Evolutionary conservation across 345 rosid genomes (phyloP), one percentile per base, ranked within the genome.

Genomic region (Dipteronia sinensis): DNA sequence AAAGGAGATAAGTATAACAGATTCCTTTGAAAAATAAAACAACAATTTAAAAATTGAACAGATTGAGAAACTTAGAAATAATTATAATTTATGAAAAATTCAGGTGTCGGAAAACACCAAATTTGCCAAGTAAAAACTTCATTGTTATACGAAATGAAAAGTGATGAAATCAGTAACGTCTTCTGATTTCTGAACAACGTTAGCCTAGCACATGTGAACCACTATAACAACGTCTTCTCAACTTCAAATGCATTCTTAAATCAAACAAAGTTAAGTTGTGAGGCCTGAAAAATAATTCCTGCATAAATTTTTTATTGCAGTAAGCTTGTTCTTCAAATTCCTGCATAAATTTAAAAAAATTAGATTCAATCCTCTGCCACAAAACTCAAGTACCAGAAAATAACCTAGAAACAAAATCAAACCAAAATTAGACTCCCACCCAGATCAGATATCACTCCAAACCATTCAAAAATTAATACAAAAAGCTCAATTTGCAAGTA

Each of bases 121-220:
- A 56, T 22, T 47, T 20, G 53, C 66, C 64, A 51, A 67, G 70
- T 25, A 34, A 65, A 19, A 67, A 17, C 56, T 19, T 29, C 16
- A 9, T 29, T 58, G 42, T 27, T 55, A 69, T 25, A 20, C 67
- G 67, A n/a, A 49, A 80, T 65, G 67, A 17, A 62, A 16, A 76
- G 49, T 58, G 25, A 20, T 25, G 53, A 22, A 19, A 11, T 29
- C n/a, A n/a, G n/a, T n/a, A n/a, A n/a, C n/a, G n/a, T n/a, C n/a
- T n/a, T n/a, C n/a, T n/a, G n/a, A n/a, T n/a, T n/a, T n/a, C n/a
- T n/a, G n/a, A n/a, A n/a, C n/a, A n/a, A n/a, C n/a, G n/a, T 65
- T 49, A 84, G 66, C 47, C 9, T 11, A 64, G 64, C 25, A 64
- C 29, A 23, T 64, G 15, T 16, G 7, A 64, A 20, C 67, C 11